phyloP scores from a whole-genome alignment of 2,329 filamentous ascomycete genomes.

The Penicillium aurantiogriseum region DNA sequence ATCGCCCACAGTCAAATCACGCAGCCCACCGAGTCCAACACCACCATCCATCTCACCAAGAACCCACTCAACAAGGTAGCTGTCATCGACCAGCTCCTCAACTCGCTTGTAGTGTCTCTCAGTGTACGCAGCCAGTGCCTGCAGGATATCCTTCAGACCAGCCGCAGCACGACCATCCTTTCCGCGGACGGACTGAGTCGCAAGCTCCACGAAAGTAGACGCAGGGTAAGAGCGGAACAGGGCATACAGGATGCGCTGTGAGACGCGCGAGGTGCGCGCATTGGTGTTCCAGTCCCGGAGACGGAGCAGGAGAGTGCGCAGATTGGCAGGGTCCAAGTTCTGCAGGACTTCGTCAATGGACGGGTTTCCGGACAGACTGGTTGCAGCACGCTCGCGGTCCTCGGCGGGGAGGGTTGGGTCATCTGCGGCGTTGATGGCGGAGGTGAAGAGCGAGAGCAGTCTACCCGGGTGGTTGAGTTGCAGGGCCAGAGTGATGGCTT shows the following conservation, averaged over 20 bases:
- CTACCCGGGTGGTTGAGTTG: conserved; percentile 92
- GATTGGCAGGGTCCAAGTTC: conserved; percentile 77
- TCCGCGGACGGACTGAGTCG: conserved; percentile 38
- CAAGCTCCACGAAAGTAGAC: conserved; percentile 69
- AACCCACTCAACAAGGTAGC: conserved; percentile 91
- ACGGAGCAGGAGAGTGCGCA: conserved; percentile 77
- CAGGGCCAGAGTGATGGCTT: conserved; percentile 87
- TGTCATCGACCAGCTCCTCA: conserved; percentile 90
- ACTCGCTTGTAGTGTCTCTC: conserved; percentile 88
- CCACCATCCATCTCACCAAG: conserved; percentile 84
- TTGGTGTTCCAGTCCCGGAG: conserved; percentile 98
- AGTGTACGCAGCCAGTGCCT: conserved; percentile 85
- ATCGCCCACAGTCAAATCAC: conserved; percentile 21
- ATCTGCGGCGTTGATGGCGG: conserved; percentile 73
- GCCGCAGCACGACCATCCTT: conserved; percentile 45
- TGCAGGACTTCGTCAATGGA: conserved; percentile 79
- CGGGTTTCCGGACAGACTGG: conserved; percentile 45
- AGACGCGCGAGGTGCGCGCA: conserved; percentile 76
- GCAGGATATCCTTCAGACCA: conserved; percentile 77
- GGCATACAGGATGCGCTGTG: conserved; percentile 79
- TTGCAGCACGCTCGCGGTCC: conserved; percentile 27
- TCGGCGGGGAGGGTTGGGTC: conserved; percentile 41
- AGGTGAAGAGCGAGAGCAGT: conserved; percentile 77
- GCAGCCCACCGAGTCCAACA: conserved; percentile 45
- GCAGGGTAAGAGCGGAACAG: conserved; percentile 80